A percentile compares a stretch with the other conserved stretches of the same genome.
Conservation (phyloP, 495 filamentous ascomycete genomes). For the Aspergillus heteromorphus region DNA sequence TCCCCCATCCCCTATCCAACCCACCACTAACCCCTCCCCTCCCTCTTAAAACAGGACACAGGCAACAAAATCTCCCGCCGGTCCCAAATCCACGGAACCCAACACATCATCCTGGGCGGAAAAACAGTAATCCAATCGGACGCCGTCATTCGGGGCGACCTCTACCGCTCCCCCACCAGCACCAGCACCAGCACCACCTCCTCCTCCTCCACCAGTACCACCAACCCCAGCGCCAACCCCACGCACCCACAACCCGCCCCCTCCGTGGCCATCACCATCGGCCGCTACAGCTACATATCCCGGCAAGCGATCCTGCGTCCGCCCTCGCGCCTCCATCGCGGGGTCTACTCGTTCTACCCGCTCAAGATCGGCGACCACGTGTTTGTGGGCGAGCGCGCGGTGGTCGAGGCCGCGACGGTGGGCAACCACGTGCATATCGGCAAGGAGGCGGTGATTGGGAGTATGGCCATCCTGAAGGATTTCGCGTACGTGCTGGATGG, state of each 20-base stretch:
- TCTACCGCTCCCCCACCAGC: slow-evolving; percentile 48
- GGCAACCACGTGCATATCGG: slow-evolving; percentile 83
- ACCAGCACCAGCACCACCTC: slow-evolving; percentile 12
- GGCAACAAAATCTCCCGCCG: slow-evolving; percentile 97
- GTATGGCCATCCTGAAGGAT: slow-evolving; percentile 87
- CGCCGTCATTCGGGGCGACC: slow-evolving; percentile 87
- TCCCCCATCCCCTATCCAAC: neutral
- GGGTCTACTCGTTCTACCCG: slow-evolving; percentile 62
- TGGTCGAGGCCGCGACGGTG: slow-evolving; percentile 72
- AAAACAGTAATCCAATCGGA: slow-evolving; percentile 91
- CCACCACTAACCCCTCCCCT: neutral
- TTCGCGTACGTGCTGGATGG: slow-evolving; percentile 79
- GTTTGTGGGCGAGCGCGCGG: slow-evolving; percentile 67
- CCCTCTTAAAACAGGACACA: slow-evolving; percentile 76
- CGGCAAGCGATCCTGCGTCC: slow-evolving; percentile 68
- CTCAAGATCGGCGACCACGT: slow-evolving; percentile 91
- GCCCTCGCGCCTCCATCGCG: slow-evolving; percentile 62
- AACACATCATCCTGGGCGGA: slow-evolving; percentile 95
- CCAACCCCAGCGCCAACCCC: slow-evolving; percentile 13
- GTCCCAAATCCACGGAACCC: slow-evolving; percentile 82
- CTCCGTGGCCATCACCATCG: slow-evolving; percentile 67
- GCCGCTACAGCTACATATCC: slow-evolving; percentile 81
- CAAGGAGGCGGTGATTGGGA: slow-evolving; percentile 64
- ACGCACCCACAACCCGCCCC: slow-evolving; percentile 20
- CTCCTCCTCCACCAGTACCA: neutral